These are phyloP conservation scores for Lophiotrema nucula DNA, from an alignment of 495 filamentous ascomycete genomes.

Conservation along the genomic window DNA sequence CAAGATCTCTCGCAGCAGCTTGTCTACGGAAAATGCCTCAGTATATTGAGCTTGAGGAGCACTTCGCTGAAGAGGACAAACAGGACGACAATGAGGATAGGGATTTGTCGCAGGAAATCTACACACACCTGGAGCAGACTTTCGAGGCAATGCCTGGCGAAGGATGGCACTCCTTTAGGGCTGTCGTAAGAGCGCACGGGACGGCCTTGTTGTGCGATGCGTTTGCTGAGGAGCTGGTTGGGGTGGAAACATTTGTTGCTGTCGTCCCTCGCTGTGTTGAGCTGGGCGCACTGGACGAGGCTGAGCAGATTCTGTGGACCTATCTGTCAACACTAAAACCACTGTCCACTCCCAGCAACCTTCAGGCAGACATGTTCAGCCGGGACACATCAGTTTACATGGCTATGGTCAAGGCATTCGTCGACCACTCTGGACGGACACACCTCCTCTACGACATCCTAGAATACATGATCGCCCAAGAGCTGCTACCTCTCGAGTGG, in stretches of 20 bases:
- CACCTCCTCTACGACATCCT: constrained; percentile 27
- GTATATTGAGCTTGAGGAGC: constrained; percentile 31
- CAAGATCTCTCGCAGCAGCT: constrained; percentile 16
- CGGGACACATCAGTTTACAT: constrained; percentile 14
- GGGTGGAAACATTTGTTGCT: constrained; percentile 8
- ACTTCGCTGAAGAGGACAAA: constrained; percentile 21
- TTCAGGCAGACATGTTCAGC: constrained; percentile 22
- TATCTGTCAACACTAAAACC: constrained; percentile 14
- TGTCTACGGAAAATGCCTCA: constrained; percentile 29
- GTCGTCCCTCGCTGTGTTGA: constrained; percentile 23
- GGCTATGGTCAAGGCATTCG: constrained; percentile 15
- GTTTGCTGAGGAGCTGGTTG: constrained; percentile 21
- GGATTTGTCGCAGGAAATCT: constrained; percentile 28
- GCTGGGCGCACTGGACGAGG: constrained; percentile 25
- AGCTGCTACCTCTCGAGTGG: constrained; percentile 31
- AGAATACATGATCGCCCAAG: constrained; percentile 26
- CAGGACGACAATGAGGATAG: constrained; percentile 21
- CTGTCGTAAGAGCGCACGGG: constrained; percentile 30
- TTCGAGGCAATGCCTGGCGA: constrained; percentile 4
- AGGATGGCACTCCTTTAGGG: constrained; percentile 26
- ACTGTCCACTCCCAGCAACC: constrained; percentile 9
- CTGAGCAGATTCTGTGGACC: constrained; percentile 23
- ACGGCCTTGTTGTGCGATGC: constrained; percentile 25
- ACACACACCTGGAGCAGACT: constrained; percentile 21
- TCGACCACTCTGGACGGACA: constrained; percentile 4